Evolutionary conservation across 2,329 filamentous ascomycete genomes (phyloP), one percentile per base, ranked within the genome.

Genomic region (Penicillium sp.): DNA sequence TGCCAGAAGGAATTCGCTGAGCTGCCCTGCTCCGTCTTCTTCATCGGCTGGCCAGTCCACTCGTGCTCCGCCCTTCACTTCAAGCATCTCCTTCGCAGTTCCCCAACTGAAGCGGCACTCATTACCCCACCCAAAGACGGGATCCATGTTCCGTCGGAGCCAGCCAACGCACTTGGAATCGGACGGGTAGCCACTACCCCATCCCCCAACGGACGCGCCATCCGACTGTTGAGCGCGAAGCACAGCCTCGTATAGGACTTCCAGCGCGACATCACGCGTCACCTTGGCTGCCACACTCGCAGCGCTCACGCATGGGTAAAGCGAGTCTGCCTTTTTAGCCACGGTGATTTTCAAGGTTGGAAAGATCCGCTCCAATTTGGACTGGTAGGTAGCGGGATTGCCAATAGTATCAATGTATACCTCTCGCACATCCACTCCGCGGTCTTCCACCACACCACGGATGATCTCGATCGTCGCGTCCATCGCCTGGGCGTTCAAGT

Each of bases 391-490:
- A 16, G 82, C 84, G 1, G 92, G 92, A 50, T 81, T 87, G 30
- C 92, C 92, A 66, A 97, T 88, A 2, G 92, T 97, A 74, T 99
- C 92, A 68, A 99, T 92, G 70, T 91, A 99, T 46, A 99, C 89
- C 71, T 96, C 90, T 51, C 79, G 82, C 4, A 97, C 79, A 69
- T 95, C 91, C 56, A 97, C 88, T 31, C 90, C 89, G 14, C 62
- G 63, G 18, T 80, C 79, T 8, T 83, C 84, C 31, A 94, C 80
- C 4, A 96, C 88, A 31, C 85, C 85, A 49, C 84, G 79, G 64
- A 97, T 92, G 46, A 99, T 79, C 35, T 83, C 82, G 22, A 95
- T 84, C 0, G 92, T 97, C 4, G 92, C 89, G 71, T 96, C 92
- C 84, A 94, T 88, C 16, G 92, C 92, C 73, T 99, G 94, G 4